Base-by-base conservation (phyloP, 768 basidiomycete genomes). In the Pisolithus microcarpus region DNA sequence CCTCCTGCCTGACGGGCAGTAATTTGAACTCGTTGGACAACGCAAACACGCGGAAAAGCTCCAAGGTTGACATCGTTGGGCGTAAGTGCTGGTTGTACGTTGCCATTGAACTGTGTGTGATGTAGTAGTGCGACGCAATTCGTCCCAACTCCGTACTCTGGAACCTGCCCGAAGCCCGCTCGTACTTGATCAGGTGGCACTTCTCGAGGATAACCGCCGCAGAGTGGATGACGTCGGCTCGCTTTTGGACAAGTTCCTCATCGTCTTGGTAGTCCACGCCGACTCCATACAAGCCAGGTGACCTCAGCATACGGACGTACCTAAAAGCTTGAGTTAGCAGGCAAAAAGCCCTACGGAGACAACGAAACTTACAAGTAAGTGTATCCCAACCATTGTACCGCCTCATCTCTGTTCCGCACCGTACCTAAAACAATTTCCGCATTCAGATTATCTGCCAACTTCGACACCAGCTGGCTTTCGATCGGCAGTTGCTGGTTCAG, bases 401-500 rank as follows among this genome's bases (percentile, higher is more conserved):
- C 96, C 62, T 98, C 95, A 61, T 98, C 93, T 19, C 94, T 76
- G 69, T 96, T 98, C 57, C 96, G 75, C 49, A 98, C 84, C 0
- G 89, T 94, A 5, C 96, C 96, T 16, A 96, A 75, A 1, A 98
- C 95, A 39, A 98, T 87, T 72, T 98, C 96, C 13, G 95, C 96
- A 65, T 98, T 98, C 59, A 98, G 67, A 62, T 96, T 95, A 63
- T 99, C 96, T 24, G 91, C 89, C 56, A 99, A 73, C 65, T 87
- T 92, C 34, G 82, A 74, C 26, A 99, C 90, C 55, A 95, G 91
- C 70, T 98, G 96, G 15, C 82, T 85, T 70, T 99, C 96, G 64
- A 99, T 99, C 0, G 96, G 96, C 13, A 99, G 77, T 65, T 98
- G 96, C 69, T 96, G 93, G 62, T 98, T 98, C 74, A 96, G 72